These are phyloP conservation scores for Myxozyma melibiosi DNA, from an alignment of 805 yeast species.

Conservation along the genomic window DNA sequence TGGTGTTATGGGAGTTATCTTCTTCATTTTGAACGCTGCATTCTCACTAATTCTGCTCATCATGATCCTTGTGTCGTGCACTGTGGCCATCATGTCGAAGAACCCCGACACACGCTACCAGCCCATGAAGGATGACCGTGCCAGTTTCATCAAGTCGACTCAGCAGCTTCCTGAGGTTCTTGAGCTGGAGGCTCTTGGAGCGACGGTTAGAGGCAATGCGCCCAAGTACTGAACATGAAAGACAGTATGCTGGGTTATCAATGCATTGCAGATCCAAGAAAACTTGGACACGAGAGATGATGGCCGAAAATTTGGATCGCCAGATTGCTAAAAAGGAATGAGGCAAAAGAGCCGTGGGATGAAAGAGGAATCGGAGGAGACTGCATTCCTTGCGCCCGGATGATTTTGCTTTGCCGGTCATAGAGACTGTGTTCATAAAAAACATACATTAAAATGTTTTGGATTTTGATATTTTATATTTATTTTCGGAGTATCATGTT, in stretches of 20 bases:
- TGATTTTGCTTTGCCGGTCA: no score
- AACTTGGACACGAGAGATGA: no score
- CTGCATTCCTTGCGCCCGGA: no score
- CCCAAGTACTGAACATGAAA: slow-evolving; percentile 17
- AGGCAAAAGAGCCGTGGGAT: no score
- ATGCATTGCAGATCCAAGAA: no score
- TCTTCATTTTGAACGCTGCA: slow-evolving; percentile 85
- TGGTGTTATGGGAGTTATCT: slow-evolving; percentile 87
- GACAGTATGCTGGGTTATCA: background rate
- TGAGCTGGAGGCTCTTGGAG: slow-evolving; percentile 74
- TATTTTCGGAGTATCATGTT: no score
- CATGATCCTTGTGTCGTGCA: slow-evolving; percentile 85
- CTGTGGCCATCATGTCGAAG: slow-evolving; percentile 77
- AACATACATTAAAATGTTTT: no score
- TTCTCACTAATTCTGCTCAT: slow-evolving; percentile 80
- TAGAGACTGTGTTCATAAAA: no score
- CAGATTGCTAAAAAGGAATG: no score
- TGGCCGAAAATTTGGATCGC: no score
- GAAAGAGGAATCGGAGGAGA: no score
- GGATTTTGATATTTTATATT: no score
- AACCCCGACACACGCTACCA: slow-evolving; percentile 95
- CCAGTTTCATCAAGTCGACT: slow-evolving; percentile 67
- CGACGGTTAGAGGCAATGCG: slow-evolving; percentile 42
- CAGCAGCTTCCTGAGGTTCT: slow-evolving; percentile 47
- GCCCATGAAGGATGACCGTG: slow-evolving; percentile 96